Base-by-base conservation (phyloP, 805 yeast genomes). In the Lachancea sp. region DNA sequence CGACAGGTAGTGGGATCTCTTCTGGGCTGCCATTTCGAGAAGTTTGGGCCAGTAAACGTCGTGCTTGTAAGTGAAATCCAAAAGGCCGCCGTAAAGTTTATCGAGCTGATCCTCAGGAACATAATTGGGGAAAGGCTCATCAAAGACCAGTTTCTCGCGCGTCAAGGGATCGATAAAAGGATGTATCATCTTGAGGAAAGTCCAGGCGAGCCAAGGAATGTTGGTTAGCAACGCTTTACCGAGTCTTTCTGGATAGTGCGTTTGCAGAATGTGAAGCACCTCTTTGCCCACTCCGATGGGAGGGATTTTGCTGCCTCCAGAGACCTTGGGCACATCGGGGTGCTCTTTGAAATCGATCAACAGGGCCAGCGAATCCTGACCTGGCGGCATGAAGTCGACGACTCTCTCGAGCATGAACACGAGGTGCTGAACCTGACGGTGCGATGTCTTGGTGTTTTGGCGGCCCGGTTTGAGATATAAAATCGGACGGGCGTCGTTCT, bases 141-240 rank as follows among this genome's bases (percentile, higher is more conserved):
- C 94, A 58, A 80, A 92, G 3, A 88, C 94, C 48, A 92, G 74
- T 66, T 92, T 92, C 63, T 89, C 96, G 46, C 95, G 74, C 1
- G 99, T 92, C 55, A 86, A 66, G 8, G 98, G 97, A 58, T 92
- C 98, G 49, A 92, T 92, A 61, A 92, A 92, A 4, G 99, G 98
- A 54, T 85, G 86, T 48, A 90, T 89, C 47, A 92, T 67, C 66
- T 84, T 89, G 51, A 92, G 68, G 55, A 92, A 92, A 8, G 96
- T 80, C 85, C 95, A 84, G 5, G 89, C 97, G 41, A 89, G 65
- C 76, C 92, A 84, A 11, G 97, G 97, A 49, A 92, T 88, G 63
- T 92, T 90, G 36, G 95, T 85, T 40, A 92, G 70, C 35, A 89
- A 70, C 0, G 97, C 97, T 58, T 81, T 83, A 29, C 99, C 99